Conservation (phyloP, 352 stramenopile genomes). For the Elongisporangium prolatum region DNA sequence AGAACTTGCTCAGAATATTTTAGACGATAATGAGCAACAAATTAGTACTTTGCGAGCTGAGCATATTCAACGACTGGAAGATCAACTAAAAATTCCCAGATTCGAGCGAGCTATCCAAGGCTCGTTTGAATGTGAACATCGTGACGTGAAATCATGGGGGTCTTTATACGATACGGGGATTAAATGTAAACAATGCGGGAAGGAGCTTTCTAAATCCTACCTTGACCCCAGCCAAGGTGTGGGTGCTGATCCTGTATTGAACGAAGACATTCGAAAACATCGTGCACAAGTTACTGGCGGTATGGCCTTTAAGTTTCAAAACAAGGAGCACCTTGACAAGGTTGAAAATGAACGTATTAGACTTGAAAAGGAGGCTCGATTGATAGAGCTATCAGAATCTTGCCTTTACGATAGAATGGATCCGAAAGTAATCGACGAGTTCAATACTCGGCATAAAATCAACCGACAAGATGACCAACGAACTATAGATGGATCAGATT, state of each 20-base stretch:
- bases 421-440: conserved; percentile 60
- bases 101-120: conserved; percentile 39
- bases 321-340: conserved; percentile 27
- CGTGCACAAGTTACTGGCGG: conserved; percentile 40
- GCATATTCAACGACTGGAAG: conserved; percentile 17
- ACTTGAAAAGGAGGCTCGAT: conserved; percentile 61
- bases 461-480: conserved; percentile 26
- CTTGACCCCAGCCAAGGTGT: conserved; percentile 42
- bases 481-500: conserved; percentile 24
- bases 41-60: conserved; percentile 21
- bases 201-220: conserved; percentile 60
- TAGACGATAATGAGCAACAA: conserved; percentile 26
- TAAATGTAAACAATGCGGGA: conserved; percentile 60
- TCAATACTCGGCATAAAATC: conserved; percentile 68
- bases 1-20: conserved; percentile 30
- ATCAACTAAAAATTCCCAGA: conserved; percentile 50
- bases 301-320: conserved; percentile 25
- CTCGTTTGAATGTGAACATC: conserved; percentile 50
- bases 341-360: conserved; percentile 62
- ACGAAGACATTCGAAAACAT: conserved; percentile 46
- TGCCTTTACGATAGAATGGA: conserved; percentile 56
- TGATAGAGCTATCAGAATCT: conserved; percentile 42
- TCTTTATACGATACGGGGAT: conserved; percentile 48
- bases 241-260: conserved; percentile 40
- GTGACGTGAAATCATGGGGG: conserved; percentile 60